Conservation (phyloP, 2,329 filamentous ascomycete species). For the Myriosclerotinia curreyana region DNA sequence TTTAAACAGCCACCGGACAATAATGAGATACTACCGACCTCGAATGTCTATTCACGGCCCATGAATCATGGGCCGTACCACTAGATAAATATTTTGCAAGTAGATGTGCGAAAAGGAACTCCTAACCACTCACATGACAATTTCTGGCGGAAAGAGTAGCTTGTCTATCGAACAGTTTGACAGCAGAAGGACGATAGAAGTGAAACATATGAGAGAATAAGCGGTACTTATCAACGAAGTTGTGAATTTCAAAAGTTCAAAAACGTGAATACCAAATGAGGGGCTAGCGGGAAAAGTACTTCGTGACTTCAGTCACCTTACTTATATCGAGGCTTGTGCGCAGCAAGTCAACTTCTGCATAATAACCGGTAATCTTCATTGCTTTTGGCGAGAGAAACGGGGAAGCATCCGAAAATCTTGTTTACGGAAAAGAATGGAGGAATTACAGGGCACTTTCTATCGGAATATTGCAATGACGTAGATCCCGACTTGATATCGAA, state of each 20-base stretch:
- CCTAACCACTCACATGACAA: neutral
- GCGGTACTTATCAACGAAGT: neutral
- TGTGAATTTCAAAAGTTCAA: neutral
- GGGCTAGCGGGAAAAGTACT: neutral
- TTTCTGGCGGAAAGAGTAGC: neutral
- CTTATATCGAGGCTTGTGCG: neutral
- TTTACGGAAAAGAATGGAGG: too few relatives aligned
- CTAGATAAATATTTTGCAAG: neutral
- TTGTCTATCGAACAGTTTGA: neutral
- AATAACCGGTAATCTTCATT: neutral
- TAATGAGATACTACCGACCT: too few relatives aligned
- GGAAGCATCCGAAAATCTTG: neutral
- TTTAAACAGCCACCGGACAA: too few relatives aligned
- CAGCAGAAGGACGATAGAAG: neutral
- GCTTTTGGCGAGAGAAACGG: neutral
- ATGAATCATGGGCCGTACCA: neutral
- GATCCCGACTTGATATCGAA: neutral
- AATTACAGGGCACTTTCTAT: neutral
- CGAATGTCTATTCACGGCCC: too few relatives aligned
- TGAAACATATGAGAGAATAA: neutral
- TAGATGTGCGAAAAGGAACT: neutral
- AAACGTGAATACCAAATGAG: neutral
- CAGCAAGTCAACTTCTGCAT: neutral
- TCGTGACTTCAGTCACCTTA: neutral
- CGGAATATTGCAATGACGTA: neutral